Evolutionary conservation across 2,329 filamentous ascomycete species (phyloP), one percentile per base, ranked within the genome.

Genomic region (Fonsecaea monophora): DNA sequence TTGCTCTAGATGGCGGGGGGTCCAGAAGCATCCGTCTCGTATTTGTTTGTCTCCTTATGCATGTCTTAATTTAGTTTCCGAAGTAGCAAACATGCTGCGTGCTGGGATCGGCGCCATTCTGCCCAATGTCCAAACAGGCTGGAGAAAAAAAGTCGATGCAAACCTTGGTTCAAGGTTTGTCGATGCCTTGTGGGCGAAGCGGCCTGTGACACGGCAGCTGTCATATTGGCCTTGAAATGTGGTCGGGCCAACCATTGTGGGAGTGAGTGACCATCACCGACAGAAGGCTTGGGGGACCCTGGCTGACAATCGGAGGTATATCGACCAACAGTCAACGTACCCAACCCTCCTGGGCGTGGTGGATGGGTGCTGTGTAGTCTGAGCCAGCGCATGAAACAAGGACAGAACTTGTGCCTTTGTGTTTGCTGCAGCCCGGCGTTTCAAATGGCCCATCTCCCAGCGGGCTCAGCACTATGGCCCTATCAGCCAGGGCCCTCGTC

Each of bases 121-220:
- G 56, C 56, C 32, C 50, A 57, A 54, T 54, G 32, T 40, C 50
- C 25, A 60, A 38, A 56, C 18, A 34, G 34, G 35, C 62, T 34
- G 55, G 62, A 42, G 7, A 34, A 42, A 45, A 25, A 45, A 18
- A 54, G 40, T 42, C 40, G 15, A n/a, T 38, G 13, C 30, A 40
- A 53, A 53, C 59, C 21, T 53, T 40, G 59, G 32, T 53, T 40
- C 32, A 13, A 34, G 8, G 18, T 42, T 35, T 37, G 53, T 21
- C 40, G 25, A 48, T 25, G 34, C 15, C 38, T 53, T 37, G 59
- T 62, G 38, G 25, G 18, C 18, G 48, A 54, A 25, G 48, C 18
- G 32, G 40, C 48, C 48, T 58, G 68, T 70, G 7, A 58, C 64
- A 70, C 69, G 38, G 65, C 69, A 71, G 69, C 69, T 71, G 69